Evolutionary conservation across 345 rosid species (phyloP).

Genomic region (Rhizophora apiculata): DNA sequence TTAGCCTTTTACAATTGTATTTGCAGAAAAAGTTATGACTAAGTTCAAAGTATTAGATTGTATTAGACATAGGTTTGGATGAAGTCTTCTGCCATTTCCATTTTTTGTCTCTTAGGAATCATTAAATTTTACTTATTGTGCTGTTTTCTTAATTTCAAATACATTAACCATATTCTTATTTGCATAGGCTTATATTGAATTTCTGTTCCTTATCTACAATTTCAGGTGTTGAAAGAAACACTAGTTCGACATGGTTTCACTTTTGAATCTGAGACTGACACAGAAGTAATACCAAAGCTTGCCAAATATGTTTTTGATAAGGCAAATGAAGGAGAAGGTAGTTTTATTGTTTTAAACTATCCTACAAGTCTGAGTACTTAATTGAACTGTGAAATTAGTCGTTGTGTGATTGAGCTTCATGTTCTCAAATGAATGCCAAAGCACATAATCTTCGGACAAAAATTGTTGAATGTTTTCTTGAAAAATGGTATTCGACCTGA

Average conservation of each 20-base stretch:
- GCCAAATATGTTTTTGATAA: conserved; percentile 86
- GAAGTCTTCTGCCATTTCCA: too few relatives aligned
- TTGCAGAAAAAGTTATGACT: too few relatives aligned
- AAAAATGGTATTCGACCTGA: not conserved
- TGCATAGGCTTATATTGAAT: not conserved
- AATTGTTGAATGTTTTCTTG: not conserved
- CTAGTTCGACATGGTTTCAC: conserved; percentile 77
- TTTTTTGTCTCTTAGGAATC: too few relatives aligned
- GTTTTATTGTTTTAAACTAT: not conserved
- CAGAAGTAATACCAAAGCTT: conserved; percentile 96
- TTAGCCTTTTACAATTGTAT: too few relatives aligned
- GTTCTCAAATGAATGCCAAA: not conserved
- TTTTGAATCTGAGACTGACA: conserved; percentile 91
- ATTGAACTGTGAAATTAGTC: not conserved
- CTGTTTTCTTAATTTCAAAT: too few relatives aligned
- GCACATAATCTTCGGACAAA: not conserved
- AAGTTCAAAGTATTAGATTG: too few relatives aligned
- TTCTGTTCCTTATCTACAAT: conserved; percentile 1
- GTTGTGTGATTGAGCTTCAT: not conserved
- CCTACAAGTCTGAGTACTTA: not conserved
- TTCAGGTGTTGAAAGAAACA: conserved; percentile 74
- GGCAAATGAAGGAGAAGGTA: conserved; percentile 81
- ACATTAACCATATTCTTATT: not conserved
- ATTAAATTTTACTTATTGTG: too few relatives aligned
- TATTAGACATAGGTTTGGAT: too few relatives aligned